phyloP scores from a whole-genome alignment of 2,329 filamentous ascomycete species.

The Emergomyces orientalis region DNA sequence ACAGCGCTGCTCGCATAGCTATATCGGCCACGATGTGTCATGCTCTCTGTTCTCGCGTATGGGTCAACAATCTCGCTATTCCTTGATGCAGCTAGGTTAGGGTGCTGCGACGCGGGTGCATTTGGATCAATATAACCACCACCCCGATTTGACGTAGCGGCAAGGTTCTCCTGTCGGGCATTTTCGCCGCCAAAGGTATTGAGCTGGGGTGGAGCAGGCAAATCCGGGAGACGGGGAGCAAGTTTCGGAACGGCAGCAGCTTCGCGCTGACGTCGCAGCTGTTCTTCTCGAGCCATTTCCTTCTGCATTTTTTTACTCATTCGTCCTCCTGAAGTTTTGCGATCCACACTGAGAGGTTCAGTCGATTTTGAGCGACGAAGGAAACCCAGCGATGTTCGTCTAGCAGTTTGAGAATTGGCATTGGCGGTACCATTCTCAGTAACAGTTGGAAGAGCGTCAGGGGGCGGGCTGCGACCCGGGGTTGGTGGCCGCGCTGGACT shows the following conservation, averaged over 20 bases:
- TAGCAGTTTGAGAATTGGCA: conserved; percentile 18
- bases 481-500: conserved; percentile 25
- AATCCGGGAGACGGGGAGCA: conserved; percentile 47
- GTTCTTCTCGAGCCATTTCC: conserved; percentile 39
- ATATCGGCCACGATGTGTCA: conserved; percentile 91
- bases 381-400: conserved; percentile 48
- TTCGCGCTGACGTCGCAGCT: conserved; percentile 47
- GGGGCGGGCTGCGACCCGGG: conserved; percentile 25
- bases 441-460: conserved; percentile 28
- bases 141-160: conserved; percentile 46
- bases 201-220: conserved; percentile 40
- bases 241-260: conserved; percentile 47
- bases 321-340: conserved; percentile 32
- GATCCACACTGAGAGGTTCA: conserved; percentile 47
- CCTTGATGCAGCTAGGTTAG: conserved; percentile 18
- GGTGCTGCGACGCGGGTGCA: conserved; percentile 15
- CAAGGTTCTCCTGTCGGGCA: conserved; percentile 51
- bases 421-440: conserved; percentile 27
- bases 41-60: conserved; percentile 79
- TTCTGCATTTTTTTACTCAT: conserved; percentile 32
- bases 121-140: conserved; percentile 22
- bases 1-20: conserved; percentile 90
- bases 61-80: conserved; percentile 59
- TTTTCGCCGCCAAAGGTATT: conserved; percentile 55
- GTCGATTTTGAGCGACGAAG: conserved; percentile 60